Percentiles rank a stretch among this genome's conserved stretches.
Evolutionary conservation across 2,329 filamentous ascomycete species (phyloP).

Genomic region (Trichophyton schoenleinii): DNA sequence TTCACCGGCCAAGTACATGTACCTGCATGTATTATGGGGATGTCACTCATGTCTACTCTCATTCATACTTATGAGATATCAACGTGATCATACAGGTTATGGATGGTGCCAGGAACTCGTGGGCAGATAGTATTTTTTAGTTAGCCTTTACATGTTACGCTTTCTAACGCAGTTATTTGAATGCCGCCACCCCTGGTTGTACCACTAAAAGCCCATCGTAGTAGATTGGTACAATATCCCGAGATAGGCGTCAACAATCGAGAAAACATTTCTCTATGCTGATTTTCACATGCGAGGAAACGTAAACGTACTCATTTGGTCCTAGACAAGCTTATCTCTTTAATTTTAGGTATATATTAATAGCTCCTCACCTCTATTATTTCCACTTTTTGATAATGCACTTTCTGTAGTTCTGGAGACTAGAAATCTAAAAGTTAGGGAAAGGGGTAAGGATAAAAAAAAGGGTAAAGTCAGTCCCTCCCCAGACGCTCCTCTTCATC

Average conservation of each 20-base stretch:
- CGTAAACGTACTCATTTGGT: too few relatives aligned
- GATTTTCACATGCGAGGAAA: too few relatives aligned
- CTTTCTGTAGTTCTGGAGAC: too few relatives aligned
- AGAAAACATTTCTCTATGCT: too few relatives aligned
- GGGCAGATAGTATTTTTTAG: background rate
- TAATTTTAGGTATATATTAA: too few relatives aligned
- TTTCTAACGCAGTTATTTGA: background rate
- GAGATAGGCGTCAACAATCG: too few relatives aligned
- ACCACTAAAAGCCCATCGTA: background rate
- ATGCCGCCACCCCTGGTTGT: background rate
- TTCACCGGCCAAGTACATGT: background rate
- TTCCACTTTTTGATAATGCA: too few relatives aligned
- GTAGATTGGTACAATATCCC: too few relatives aligned
- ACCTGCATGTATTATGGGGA: background rate
- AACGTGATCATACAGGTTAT: background rate
- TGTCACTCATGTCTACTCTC: background rate
- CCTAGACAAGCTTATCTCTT: too few relatives aligned
- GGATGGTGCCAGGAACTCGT: background rate
- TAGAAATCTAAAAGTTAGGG: background rate
- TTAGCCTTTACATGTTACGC: background rate
- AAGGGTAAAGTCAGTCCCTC: slow-evolving; percentile 40
- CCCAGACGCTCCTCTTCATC: slow-evolving; percentile 71
- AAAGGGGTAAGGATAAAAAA: background rate
- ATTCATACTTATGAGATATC: background rate
- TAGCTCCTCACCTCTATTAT: too few relatives aligned